Percentiles rank a stretch among this genome's conserved stretches.
Conservation (phyloP, 1,284 basidiomycete genomes). For the Mycena sp. region DNA sequence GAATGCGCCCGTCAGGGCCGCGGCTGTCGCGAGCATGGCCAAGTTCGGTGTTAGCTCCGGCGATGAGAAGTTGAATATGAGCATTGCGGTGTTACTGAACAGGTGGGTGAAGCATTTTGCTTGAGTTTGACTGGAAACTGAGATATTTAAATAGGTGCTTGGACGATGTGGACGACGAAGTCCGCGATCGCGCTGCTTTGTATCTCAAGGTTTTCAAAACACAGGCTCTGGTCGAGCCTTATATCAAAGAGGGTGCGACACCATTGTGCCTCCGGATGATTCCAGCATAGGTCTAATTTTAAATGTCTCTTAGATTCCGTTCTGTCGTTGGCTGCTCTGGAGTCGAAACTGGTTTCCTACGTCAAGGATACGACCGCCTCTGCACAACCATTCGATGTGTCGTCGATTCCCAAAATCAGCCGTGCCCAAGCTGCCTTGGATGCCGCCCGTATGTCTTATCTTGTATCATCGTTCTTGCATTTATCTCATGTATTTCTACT, state of each 20-base stretch:
- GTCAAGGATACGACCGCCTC: conserved; percentile 82
- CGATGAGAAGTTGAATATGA: conserved; percentile 84
- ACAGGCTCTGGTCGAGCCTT: conserved; percentile 82
- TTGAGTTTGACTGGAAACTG: neutral
- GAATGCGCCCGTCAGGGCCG: conserved; percentile 97
- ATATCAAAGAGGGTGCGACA: conserved; percentile 95
- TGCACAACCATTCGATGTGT: conserved; percentile 79
- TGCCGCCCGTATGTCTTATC: conserved; percentile 71
- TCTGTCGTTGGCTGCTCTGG: conserved; percentile 88
- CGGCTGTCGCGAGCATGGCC: conserved; percentile 93
- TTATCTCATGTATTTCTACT: conserved; percentile 21
- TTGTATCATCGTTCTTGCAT: conserved; percentile 9
- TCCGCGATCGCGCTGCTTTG: conserved; percentile 96
- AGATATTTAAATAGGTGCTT: conserved; percentile 72
- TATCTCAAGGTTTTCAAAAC: conserved; percentile 90
- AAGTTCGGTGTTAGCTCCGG: conserved; percentile 95
- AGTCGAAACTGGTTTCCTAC: conserved; percentile 89
- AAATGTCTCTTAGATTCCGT: conserved; percentile 79
- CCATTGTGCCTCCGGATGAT: conserved; percentile 27
- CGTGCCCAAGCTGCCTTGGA: conserved; percentile 90
- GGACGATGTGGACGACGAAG: conserved; percentile 99
- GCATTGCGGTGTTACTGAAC: conserved; percentile 87
- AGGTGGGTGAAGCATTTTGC: conserved; percentile 56
- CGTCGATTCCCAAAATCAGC: conserved; percentile 90
- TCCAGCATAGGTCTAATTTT: neutral